phyloP scores from a whole-genome alignment of 306 rosid genomes.

The Dryas drummondii region DNA sequence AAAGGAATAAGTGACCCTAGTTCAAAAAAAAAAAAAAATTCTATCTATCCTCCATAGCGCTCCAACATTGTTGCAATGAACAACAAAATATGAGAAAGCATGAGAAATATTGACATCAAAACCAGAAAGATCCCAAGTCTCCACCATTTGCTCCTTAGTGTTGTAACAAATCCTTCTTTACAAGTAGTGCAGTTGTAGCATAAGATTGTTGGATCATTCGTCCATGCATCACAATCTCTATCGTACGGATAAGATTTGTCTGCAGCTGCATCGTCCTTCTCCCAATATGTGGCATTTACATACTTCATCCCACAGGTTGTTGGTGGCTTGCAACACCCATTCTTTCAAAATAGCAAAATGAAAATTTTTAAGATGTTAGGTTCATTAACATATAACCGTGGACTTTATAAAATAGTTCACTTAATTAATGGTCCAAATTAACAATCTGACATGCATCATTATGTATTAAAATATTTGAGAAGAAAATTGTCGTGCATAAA shows the following conservation, averaged over 20 bases:
- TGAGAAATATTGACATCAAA: constrained; percentile 16
- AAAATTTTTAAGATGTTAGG: too few relatives aligned
- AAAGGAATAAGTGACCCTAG: neutral
- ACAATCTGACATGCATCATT: too few relatives aligned
- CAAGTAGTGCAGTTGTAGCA: constrained; percentile 35
- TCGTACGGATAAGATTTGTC: neutral
- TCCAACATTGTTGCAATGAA: constrained; percentile 22
- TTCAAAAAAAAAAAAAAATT: neutral
- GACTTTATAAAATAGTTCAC: too few relatives aligned
- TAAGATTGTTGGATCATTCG: constrained; percentile 12
- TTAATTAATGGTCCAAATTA: too few relatives aligned
- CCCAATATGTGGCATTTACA: constrained; percentile 37
- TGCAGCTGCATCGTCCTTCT: neutral
- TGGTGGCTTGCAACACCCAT: constrained; percentile 38
- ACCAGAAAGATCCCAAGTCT: constrained; percentile 30
- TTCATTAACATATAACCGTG: too few relatives aligned
- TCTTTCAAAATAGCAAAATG: neutral
- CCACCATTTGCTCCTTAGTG: constrained; percentile 30
- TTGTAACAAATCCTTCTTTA: constrained; percentile 21
- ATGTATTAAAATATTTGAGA: too few relatives aligned
- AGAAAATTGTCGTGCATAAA: too few relatives aligned
- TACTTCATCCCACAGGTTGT: constrained; percentile 28
- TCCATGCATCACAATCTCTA: constrained; percentile 28
- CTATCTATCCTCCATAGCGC: constrained; percentile 8
- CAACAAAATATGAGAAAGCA: constrained; percentile 27